Base-by-base conservation (phyloP, 2,329 filamentous ascomycete species). In the Emergomyces africanus region DNA sequence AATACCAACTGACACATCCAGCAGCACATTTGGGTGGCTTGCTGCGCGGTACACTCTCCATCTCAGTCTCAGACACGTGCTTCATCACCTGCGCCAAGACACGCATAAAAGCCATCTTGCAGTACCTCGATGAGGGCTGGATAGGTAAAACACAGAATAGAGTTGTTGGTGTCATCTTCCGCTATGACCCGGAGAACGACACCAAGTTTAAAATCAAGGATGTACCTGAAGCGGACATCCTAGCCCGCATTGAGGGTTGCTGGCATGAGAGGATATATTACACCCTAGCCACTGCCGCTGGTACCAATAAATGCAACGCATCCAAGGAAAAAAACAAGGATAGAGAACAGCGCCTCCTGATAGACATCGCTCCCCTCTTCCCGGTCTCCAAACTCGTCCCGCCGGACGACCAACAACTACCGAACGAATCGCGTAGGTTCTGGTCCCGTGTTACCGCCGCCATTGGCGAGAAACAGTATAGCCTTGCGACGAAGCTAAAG, bases 91-190 rank as follows among this genome's bases (percentile, higher is more conserved):
- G 94, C 74, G 82, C 87, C n/a, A 86, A 90, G 76, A 96, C 90
- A 1, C 87, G 86, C 69, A 83, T 95, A 65, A 97, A 97, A 77
- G 88, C 86, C 20, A 96, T 99, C 63, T 76, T 99, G 53, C 86
- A 95, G 67, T 99, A 99, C 71, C 78, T 91, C 59, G 92, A 97
- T 68, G 92, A 97, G 67, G 90, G 91, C 55, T 99, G 94, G 91
- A 80, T 97, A 35, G 89, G 91, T 53, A 89, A 89, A 64, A 83
- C 89, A 23, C 92, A 95, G 66, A 96, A 97, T 74, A 90, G 87
- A 69, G 87, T 99, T 41, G 85, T 95, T 62, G 94, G 94, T 20
- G 84, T 96, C 58, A 81, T 97, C 59, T 99, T 96, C 80, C 86
- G 82, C 55, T 96, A 96, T 66, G 88, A 96, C 68, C 88, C 90